Percentiles rank a stretch among this genome's conserved stretches.
These are phyloP conservation scores for Moesziomyces parantarcticus DNA, from an alignment of 1,284 basidiomycete species.

Conservation along the genomic window DNA sequence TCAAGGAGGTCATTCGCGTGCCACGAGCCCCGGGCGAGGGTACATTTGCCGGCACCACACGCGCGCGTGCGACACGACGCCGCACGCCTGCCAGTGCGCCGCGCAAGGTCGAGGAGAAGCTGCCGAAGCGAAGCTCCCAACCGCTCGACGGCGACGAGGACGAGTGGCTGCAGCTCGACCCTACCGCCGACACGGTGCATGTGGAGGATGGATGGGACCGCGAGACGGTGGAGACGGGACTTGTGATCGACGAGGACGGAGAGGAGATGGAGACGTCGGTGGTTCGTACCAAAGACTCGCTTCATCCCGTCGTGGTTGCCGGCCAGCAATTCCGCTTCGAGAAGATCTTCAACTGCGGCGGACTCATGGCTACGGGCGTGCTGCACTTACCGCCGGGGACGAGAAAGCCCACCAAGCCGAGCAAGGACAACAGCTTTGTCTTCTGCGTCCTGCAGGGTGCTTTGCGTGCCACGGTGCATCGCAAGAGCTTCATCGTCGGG, in stretches of 20 bases:
- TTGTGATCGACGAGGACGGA: conserved; percentile 76
- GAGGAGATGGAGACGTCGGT: conserved; percentile 73
- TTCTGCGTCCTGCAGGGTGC: conserved; percentile 74
- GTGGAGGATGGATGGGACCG: conserved; percentile 84
- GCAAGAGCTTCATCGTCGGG: conserved; percentile 80
- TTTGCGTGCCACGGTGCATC: conserved; percentile 84
- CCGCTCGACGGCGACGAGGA: conserved; percentile 57
- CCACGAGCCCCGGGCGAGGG: conserved; percentile 75
- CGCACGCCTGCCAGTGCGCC: conserved; percentile 2
- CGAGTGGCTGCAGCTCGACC: conserved; percentile 71
- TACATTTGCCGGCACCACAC: conserved; percentile 60
- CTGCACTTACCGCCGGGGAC: conserved; percentile 81
- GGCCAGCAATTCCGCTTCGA: conserved; percentile 83
- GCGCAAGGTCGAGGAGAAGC: conserved; percentile 52
- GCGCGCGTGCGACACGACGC: conserved; percentile 3
- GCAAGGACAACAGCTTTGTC: conserved; percentile 95
- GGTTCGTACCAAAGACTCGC: conserved; percentile 25
- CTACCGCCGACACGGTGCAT: conserved; percentile 43
- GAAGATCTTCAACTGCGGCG: conserved; percentile 92
- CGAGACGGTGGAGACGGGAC: conserved; percentile 76
- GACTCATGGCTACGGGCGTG: conserved; percentile 89
- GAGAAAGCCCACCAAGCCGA: conserved; percentile 85
- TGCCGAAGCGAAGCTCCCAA: conserved; percentile 63
- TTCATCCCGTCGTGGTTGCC: conserved; percentile 65
- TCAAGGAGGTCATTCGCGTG: conserved; percentile 82